Base-by-base conservation (phyloP, 768 basidiomycete genomes). In the Jaapia argillacea region DNA sequence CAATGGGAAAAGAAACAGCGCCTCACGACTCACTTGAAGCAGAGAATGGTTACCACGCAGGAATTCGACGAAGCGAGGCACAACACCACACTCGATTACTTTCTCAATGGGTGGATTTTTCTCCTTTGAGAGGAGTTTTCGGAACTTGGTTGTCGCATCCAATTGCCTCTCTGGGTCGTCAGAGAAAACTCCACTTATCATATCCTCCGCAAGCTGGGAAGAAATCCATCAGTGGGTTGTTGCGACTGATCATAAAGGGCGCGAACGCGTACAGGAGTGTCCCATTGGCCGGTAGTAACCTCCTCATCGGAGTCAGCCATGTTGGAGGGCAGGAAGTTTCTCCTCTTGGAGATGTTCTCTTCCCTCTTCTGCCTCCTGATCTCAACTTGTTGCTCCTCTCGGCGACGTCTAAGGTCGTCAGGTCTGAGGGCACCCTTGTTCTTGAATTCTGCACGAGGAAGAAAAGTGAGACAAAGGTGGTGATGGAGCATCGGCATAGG, bases 81-180 rank as follows among this genome's bases (percentile, higher is more conserved):
- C 90, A 33, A 99, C 96, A 45, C 90, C 87, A 63, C 92, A 96
- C 54, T 92, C 89, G 61, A 94, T 98, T 53, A 99, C 96, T 62
- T 83, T 81, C 63, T 99, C 96, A 60, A 99, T 99, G 16, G 94
- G 96, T 38, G 96, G 96, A 62, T 97, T 99, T 72, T 93, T 94
- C 70, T 99, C 96, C 69, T 99, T 99, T 52, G 93, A 97, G 50
- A 99, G 78, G 31, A 99, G 75, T 68, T 97, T 99, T 56, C 96
- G 84, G 74, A 98, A 98, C 67, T 88, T 94, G 58, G 90, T 97
- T 14, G 96, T 98, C 59, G 94, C 87, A 63, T 97, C 93, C 47
- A 94, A 71, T 65, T 99, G 96, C 54, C 79, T 83, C 46, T 96
- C 90, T 24, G 83, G 70, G 61, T 93, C 85, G 41, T 92, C 82